Conservation (phyloP, 768 basidiomycete species). For the Chalciporus piperatus region DNA sequence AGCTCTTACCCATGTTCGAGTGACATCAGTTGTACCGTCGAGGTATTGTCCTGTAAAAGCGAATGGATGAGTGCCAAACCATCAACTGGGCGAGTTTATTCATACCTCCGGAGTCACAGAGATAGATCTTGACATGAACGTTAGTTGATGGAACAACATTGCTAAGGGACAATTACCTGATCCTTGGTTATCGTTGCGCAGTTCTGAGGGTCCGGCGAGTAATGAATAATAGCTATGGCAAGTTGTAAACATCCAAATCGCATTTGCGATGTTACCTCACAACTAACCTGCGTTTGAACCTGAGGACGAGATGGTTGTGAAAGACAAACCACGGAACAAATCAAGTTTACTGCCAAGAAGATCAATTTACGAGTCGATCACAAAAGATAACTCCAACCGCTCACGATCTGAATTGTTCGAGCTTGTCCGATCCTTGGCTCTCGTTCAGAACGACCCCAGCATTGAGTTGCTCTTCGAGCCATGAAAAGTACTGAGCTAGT, state of each 20-base stretch:
- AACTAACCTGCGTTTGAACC: constrained; percentile 85
- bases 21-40: constrained; percentile 96
- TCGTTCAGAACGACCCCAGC: constrained; percentile 66
- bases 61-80: background rate
- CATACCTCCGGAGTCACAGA: constrained; percentile 85
- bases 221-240: constrained; percentile 84
- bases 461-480: constrained; percentile 84
- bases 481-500: constrained; percentile 85
- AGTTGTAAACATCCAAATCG: background rate
- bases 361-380: background rate
- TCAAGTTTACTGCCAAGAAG: constrained; percentile 60
- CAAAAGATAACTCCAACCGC: constrained; percentile 26
- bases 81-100: no score
- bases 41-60: constrained; percentile 63
- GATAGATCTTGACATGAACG: constrained; percentile 53
- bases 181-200: constrained; percentile 76
- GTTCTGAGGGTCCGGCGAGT: constrained; percentile 71
- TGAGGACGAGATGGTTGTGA: constrained; percentile 87
- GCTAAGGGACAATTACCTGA: constrained; percentile 42
- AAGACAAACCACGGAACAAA: constrained; percentile 84
- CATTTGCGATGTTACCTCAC: background rate
- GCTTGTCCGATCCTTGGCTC: constrained; percentile 71
- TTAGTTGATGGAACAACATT: constrained; percentile 24
- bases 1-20: constrained; percentile 72
- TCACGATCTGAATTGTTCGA: constrained; percentile 81